Base-by-base conservation (phyloP, 306 rosid species). In the Malus fusca region DNA sequence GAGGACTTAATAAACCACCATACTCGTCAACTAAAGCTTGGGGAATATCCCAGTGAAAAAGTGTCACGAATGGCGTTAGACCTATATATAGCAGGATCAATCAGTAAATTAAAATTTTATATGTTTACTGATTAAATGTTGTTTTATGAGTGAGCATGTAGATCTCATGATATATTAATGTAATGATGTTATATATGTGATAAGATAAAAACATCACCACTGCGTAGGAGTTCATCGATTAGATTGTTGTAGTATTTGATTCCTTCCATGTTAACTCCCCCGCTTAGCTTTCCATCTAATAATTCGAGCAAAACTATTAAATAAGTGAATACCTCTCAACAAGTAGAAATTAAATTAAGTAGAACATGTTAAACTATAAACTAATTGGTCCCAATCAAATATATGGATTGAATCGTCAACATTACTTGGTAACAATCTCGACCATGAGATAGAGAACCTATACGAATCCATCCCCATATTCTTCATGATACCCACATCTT, bases 1-100 rank as follows among this genome's bases (percentile, higher is more conserved):
- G 68, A 14, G 79, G 78, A 12, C 89, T 87, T 55, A 85, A 69
- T 76, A 90, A 89, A 23, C 97, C 97, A 18, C 84, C 85, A 48
- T 86, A 93, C 64, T 87, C 83, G 0, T 89, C 89, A 73, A 90
- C 90, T 18, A 93, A 79, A 26, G 81, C 42, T 82, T 88, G 95
- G 1, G 98, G 95, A 77, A 82, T 77, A 77, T 93, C 96, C 91
- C 91, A 93, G 28, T 92, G 93, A 33, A 90, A 89, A 35, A 91
- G 52, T 8, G 98, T 90, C 35, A 84, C 88, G 82, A 60, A 90
- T 25, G 90, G 88, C 42, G 71, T 26, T 3, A 88, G 0, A 30
- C 87, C 92, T 86, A 62, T 28, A 61, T 61, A 14, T 10, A 22
- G 63, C 23, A 58, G 23, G 19, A 46, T 46, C 19, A 46, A 46